Conservation (phyloP, 345 rosid genomes). For the Eucalyptus virginea region DNA sequence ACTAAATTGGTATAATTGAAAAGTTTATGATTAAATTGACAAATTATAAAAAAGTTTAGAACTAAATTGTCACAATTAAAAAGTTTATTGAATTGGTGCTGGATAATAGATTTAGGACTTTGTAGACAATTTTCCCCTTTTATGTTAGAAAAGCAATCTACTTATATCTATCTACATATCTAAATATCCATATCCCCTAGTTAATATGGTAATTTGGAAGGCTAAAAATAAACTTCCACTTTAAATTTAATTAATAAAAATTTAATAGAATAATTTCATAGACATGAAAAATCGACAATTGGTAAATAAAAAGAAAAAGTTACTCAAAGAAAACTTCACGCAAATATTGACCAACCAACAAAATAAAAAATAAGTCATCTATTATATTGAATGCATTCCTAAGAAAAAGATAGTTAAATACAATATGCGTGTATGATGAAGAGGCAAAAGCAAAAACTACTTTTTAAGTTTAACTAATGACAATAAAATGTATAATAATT, state of each 20-base stretch:
- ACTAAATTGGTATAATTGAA: too few species aligned
- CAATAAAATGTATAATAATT: not conserved
- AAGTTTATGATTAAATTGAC: too few species aligned
- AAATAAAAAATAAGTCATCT: not conserved
- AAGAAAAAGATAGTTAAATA: not conserved
- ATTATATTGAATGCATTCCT: not conserved
- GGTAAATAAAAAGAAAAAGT: not conserved
- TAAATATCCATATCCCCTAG: not conserved
- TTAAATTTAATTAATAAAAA: not conserved
- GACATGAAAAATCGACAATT: not conserved
- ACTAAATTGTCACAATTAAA: too few species aligned
- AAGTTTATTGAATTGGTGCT: too few species aligned
- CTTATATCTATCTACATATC: not conserved
- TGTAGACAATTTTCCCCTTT: too few species aligned
- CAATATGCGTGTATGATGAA: not conserved
- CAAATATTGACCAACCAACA: not conserved
- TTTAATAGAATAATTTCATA: not conserved
- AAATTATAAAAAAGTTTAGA: too few species aligned
- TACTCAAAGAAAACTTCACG: not conserved
- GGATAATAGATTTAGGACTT: too few species aligned
- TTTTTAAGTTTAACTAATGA: not conserved
- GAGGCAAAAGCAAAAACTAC: not conserved
- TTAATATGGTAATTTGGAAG: not conserved
- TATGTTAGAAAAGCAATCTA: not conserved
- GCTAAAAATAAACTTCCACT: not conserved